Evolutionary conservation across 805 yeast genomes (phyloP), one percentile per base, ranked within the genome.

Genomic region (Maudiozyma saulgeensis): DNA sequence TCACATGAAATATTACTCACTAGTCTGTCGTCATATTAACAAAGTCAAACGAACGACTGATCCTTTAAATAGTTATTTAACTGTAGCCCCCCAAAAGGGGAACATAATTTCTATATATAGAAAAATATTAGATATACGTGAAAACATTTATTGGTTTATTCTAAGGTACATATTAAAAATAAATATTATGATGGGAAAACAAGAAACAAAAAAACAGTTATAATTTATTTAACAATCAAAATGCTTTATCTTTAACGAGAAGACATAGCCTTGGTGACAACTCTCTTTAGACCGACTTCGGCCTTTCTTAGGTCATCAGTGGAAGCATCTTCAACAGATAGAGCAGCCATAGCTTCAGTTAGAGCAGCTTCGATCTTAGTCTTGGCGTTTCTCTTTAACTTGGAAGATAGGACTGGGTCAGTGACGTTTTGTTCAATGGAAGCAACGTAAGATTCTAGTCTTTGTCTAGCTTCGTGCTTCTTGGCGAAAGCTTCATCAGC

Each of bases 291-390:
- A 75, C 89, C 84, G 74, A 93, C 88, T 82, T 93, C 98, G 71
- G 99, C 98, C 86, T 88, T 93, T 85, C 98, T 87, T 80, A 78
- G 82, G 77, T 90, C 97, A 71, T 93, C 99, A 72, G 96, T 91
- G 67, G 93, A 69, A 55, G 96, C 81, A 64, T 93, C 98, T 80
- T 91, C 96, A 59, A 93, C 78, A 79, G 90, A 96, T 71, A 91
- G 85, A 73, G 97, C 90, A 68, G 96, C 93, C 78, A 91, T 76
- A 74, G 98, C 98, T 68, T 91, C 98, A 65, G 98, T 87, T 69
- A 91, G 82, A 77, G 97, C 96, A 71, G 88, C 75, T 82, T 91
- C 98, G 70, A 91, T 87, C 86, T 85, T 88, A 80, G 88, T 91
- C 84, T 88, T 88, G 64, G 96, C 85, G 71, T 90, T 87, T 77